Base-by-base conservation (phyloP, 345 rosid species). In the Eucalyptus virginea region DNA sequence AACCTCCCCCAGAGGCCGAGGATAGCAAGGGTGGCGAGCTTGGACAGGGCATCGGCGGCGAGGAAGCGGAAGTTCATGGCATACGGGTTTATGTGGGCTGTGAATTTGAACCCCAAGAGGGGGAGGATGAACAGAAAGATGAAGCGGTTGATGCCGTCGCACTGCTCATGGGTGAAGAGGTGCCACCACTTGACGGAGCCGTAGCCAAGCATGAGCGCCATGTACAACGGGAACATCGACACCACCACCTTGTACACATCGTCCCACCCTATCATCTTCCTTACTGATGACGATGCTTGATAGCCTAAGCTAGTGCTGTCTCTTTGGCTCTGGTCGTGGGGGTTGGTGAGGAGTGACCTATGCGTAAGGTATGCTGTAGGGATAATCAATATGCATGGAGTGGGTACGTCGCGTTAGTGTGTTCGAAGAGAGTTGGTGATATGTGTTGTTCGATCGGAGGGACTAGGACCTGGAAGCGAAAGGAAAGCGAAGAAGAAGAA, bases 141-240 rank as follows among this genome's bases (percentile, higher is more conserved):
- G 10, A 97, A 91, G 11, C 96, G 94, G 93, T 96, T 98, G 32
- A 98, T 93, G 21, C 98, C 99, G 9, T 94, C 96, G 28, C 98
- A 94, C 88, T 97, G 98, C 6, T 98, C 99, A 6, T 92, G 91
- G 5, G 93, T 92, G 89, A 98, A 95, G n/a, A 98, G 93, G 15
- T 89, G 89, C 99, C 99, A 98, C 98, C 99, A 98, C 89, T 91
- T 95, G 44, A 98, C 97, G 8, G 99, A 98, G 8, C 97, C 99
- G 40, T 98, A 98, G 34, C 99, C 99, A 28, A 98, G 91, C 15
- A 94, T 77, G 37, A 98, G 88, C n/a, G 99, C 97, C 16, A 95
- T 95, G 81, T 95, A 98, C 10, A 98, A 94, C 3, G 99, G 99
- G 32, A 91, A 95, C 97, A 95, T 94, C 26, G 98, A 97, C 87